A percentile compares a stretch with the other conserved stretches of the same genome.
Evolutionary conservation across 139 green algal genomes (phyloP).

Genomic region (Micractinium conductrix): DNA sequence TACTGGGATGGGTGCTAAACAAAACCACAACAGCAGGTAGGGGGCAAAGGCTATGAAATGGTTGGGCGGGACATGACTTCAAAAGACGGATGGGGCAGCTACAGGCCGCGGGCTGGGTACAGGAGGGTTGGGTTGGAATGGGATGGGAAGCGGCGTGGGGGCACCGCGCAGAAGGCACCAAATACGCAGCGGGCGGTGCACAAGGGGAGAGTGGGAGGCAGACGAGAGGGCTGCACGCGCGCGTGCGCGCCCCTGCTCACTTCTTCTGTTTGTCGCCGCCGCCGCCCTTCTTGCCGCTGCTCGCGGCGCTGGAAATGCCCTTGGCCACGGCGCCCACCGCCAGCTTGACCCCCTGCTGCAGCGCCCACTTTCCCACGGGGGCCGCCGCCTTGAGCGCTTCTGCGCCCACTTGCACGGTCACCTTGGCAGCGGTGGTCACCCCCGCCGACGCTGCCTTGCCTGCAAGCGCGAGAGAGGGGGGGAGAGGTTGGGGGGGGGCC

Average conservation of each 20-base stretch:
- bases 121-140: too few species aligned
- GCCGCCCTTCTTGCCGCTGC: conserved; percentile 2
- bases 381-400: conserved; percentile 45
- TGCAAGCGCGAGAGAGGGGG: neutral
- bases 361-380: conserved; percentile 51
- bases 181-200: too few species aligned
- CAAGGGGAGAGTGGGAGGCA: too few species aligned
- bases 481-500: neutral
- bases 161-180: too few species aligned
- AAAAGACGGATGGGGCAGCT: too few species aligned
- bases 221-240: too few species aligned
- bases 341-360: conserved; percentile 46
- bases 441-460: neutral
- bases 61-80: too few species aligned
- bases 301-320: conserved; percentile 5
- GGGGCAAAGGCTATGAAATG: too few species aligned
- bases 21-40: too few species aligned
- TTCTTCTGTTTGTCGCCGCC: conserved; percentile 1
- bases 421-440: conserved; percentile 33
- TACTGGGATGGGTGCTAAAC: too few species aligned
- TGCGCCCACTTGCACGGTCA: conserved; percentile 44
- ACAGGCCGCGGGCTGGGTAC: too few species aligned
- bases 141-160: too few species aligned
- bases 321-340: conserved; percentile 33
- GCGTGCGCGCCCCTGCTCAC: neutral